A percentile compares a stretch with the other conserved stretches of the same genome.
Conservation (phyloP, 202 grass and related monocot genomes). For the Zoysia matrella region DNA sequence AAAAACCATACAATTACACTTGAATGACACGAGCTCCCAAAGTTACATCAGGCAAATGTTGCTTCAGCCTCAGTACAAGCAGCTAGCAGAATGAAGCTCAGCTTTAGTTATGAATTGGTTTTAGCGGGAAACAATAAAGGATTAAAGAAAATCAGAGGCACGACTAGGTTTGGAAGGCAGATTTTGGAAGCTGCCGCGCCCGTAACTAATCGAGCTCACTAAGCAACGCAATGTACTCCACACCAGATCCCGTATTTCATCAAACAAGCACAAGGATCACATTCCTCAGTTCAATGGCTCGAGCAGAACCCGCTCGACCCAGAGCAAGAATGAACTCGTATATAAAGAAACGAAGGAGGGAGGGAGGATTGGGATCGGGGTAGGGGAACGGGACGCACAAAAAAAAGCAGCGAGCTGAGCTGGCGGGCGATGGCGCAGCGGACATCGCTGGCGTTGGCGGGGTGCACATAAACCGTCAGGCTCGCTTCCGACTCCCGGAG, state of each 20-base stretch:
- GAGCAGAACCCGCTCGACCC: not conserved
- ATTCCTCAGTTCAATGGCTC: not conserved
- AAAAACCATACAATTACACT: not conserved
- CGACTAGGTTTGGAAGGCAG: too few relatives aligned
- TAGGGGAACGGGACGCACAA: conserved; percentile 38
- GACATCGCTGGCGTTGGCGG: conserved; percentile 53
- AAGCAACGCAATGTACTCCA: not conserved
- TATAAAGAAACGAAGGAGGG: not conserved
- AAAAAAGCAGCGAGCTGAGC: conserved; percentile 79
- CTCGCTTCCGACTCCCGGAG: conserved; percentile 49
- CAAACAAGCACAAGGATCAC: too few relatives aligned
- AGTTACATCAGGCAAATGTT: not conserved
- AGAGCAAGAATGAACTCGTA: not conserved
- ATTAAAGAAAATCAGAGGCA: not conserved
- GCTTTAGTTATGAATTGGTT: not conserved
- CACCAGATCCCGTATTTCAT: too few relatives aligned
- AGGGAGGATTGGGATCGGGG: not conserved
- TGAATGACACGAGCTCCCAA: not conserved
- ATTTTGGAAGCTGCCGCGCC: too few relatives aligned
- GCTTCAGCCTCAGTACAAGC: not conserved
- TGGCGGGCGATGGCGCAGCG: conserved; percentile 63
- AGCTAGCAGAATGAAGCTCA: not conserved
- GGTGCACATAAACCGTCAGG: conserved; percentile 82
- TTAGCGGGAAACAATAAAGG: not conserved
- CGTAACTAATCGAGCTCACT: not conserved